These are phyloP conservation scores for Nadsonia starkeyi-henricii DNA, from an alignment of 1,139 yeast species.

Conservation along the genomic window DNA sequence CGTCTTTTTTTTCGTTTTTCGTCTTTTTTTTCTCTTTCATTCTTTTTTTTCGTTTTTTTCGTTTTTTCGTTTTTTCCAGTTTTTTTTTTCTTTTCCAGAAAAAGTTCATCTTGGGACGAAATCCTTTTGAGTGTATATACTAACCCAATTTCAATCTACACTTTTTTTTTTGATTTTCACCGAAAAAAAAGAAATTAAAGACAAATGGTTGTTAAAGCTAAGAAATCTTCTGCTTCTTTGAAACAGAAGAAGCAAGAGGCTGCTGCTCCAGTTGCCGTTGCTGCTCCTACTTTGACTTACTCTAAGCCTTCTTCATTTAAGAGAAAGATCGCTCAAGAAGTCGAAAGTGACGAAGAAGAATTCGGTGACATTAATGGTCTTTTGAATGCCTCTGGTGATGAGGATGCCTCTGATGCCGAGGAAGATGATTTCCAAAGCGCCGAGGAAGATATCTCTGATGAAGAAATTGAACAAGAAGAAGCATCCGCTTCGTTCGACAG, in stretches of 20 bases:
- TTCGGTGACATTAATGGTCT: constrained; percentile 9
- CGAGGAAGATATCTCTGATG: constrained; percentile 14
- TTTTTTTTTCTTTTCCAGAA: too few relatives aligned
- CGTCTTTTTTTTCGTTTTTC: too few relatives aligned
- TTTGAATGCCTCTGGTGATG: constrained; percentile 6
- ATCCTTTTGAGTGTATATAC: too few relatives aligned
- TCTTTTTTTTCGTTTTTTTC: too few relatives aligned
- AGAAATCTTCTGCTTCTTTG: not conserved
- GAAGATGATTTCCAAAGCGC: constrained; percentile 13
- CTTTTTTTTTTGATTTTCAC: too few relatives aligned
- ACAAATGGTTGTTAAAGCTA: not conserved
- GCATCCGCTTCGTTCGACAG: constrained; percentile 9
- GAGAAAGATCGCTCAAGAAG: constrained; percentile 4
- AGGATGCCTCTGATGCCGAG: constrained; percentile 11
- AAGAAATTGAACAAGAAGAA: constrained; percentile 15
- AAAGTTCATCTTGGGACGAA: too few relatives aligned
- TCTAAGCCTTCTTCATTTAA: not conserved
- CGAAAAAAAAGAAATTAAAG: too few relatives aligned
- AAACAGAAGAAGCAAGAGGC: not conserved
- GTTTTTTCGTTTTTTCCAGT: too few relatives aligned
- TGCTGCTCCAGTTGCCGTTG: not conserved
- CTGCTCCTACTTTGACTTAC: not conserved
- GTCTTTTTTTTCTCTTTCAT: too few relatives aligned
- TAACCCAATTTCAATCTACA: too few relatives aligned
- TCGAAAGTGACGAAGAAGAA: constrained; percentile 8